Base-by-base conservation (phyloP, 2,329 filamentous ascomycete species). In the Xylaria sp. region DNA sequence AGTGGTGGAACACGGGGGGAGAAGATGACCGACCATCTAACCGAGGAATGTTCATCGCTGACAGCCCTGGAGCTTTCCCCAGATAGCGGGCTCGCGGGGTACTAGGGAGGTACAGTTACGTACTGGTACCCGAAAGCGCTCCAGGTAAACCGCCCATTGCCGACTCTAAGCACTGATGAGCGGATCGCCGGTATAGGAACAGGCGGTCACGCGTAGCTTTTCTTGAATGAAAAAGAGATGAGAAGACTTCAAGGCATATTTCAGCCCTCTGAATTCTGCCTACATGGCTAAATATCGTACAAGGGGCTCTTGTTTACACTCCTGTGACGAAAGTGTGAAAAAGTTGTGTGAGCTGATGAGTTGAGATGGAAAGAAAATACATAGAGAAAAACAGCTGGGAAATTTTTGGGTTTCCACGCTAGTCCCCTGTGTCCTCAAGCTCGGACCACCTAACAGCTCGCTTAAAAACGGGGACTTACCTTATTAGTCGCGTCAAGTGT, bases 61-160 rank as follows among this genome's bases (percentile, higher is more conserved):
- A 20, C 13, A 27, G 42, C 55, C 38, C 62, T 22, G 38, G 47
- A 45, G 63, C 53, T 56, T 47, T 59, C 47, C 45, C 58, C 38
- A 36, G 36, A 45, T 53, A n/a, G 15, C 11, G 29, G 29, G 49
- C 31, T 36, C 71, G 73, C 71, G 73, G 73, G 73, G 72, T 66
- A 45, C 31, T n/a, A 70, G 73, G 70, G 73, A 72, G 73, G 72
- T 66, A 45, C 31, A 15, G 36, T 45, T 65, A 59, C 33, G 72
- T 68, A 54, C 29, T n/a, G 42, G 27, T 60, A 55, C 25, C 68
- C 51, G 60, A 62, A 20, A 29, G 33, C 22, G 51, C 44, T 29
- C 10, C 45, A n/a, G 36, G 15, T 53, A 45, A 65, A 65, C 69
- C 71, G 74, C 62, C 64, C 71, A 74, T 74, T 74, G 73, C 74